phyloP scores from a whole-genome alignment of 768 basidiomycete genomes.

The Termitomyces sp. region DNA sequence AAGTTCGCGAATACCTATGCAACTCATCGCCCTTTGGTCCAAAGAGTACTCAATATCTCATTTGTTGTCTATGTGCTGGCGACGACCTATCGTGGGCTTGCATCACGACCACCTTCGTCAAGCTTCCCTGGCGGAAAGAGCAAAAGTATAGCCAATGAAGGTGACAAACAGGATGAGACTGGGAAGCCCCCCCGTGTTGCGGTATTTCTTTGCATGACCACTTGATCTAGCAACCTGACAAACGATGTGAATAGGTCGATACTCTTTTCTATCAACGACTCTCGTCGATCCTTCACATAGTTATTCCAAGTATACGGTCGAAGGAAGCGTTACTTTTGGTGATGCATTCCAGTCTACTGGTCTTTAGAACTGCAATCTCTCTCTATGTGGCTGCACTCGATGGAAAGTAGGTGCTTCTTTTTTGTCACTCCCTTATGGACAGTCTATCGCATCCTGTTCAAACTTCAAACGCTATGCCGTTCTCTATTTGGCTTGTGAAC shows the following conservation, averaged over 20 bases:
- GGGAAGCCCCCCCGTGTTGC: constrained; percentile 59
- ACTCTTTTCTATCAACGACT: constrained; percentile 85
- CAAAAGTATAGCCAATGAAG: constrained; percentile 29
- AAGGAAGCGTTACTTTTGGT: constrained; percentile 84
- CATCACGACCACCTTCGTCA: constrained; percentile 31
- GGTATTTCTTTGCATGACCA: constrained; percentile 26
- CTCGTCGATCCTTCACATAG: constrained; percentile 71
- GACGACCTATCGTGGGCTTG: constrained; percentile 54
- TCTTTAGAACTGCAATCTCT: constrained; percentile 87
- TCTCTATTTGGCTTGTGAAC: not conserved
- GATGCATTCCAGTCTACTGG: constrained; percentile 84
- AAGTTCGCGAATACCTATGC: constrained; percentile 49
- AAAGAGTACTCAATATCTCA: constrained; percentile 59
- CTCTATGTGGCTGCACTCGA: constrained; percentile 93
- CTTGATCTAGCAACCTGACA: not conserved
- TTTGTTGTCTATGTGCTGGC: constrained; percentile 71
- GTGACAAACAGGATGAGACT: constrained; percentile 9
- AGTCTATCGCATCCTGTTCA: not conserved
- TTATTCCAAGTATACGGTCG: constrained; percentile 79
- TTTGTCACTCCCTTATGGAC: not conserved
- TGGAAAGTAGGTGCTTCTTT: constrained; percentile 57
- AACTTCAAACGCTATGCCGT: not conserved
- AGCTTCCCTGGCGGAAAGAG: constrained; percentile 31
- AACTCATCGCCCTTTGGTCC: constrained; percentile 62
- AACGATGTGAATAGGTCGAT: constrained; percentile 57